These are phyloP conservation scores for Coprinopsis marcescibilis DNA, from an alignment of 768 basidiomycete species.

Conservation along the genomic window DNA sequence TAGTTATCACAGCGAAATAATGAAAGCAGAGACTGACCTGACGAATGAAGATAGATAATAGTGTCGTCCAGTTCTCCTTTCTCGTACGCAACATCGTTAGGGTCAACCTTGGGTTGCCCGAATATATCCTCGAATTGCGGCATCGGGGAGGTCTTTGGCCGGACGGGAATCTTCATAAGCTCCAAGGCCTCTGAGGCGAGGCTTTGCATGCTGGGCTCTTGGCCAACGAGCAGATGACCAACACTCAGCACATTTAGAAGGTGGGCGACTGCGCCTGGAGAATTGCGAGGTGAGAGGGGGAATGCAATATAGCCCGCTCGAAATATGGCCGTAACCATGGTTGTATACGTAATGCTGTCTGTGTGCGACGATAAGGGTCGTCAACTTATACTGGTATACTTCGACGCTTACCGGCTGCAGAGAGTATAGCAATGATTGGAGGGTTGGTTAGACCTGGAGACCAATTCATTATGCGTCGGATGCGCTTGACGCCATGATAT, in stretches of 20 bases:
- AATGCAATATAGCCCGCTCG: constrained; percentile 33
- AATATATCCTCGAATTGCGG: constrained; percentile 7
- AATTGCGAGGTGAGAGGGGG: constrained; percentile 39
- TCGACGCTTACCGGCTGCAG: constrained; percentile 17
- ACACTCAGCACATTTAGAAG: constrained; percentile 26
- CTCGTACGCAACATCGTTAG: neutral
- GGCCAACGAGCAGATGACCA: constrained; percentile 20
- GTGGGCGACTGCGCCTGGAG: constrained; percentile 39
- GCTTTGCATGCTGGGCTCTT: constrained; percentile 16
- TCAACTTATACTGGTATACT: neutral
- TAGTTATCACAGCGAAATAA: neutral
- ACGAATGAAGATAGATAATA: constrained; percentile 20
- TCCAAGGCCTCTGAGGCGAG: constrained; percentile 14
- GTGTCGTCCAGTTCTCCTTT: neutral
- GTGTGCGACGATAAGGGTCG: neutral
- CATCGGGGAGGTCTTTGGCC: constrained; percentile 1
- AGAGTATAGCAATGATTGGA: constrained; percentile 26
- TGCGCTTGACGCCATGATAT: constrained; percentile 15
- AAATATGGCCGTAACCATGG: constrained; percentile 29
- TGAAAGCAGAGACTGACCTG: too few species aligned
- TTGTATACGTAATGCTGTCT: constrained; percentile 32
- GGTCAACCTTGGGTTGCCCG: neutral
- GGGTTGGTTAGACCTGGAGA: neutral
- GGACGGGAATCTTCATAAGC: neutral
- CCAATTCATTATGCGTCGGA: constrained; percentile 7